Evolutionary conservation across 208 protist species (phyloP), one percentile per base, ranked within the genome.

Genomic region (Leishmania major): DNA sequence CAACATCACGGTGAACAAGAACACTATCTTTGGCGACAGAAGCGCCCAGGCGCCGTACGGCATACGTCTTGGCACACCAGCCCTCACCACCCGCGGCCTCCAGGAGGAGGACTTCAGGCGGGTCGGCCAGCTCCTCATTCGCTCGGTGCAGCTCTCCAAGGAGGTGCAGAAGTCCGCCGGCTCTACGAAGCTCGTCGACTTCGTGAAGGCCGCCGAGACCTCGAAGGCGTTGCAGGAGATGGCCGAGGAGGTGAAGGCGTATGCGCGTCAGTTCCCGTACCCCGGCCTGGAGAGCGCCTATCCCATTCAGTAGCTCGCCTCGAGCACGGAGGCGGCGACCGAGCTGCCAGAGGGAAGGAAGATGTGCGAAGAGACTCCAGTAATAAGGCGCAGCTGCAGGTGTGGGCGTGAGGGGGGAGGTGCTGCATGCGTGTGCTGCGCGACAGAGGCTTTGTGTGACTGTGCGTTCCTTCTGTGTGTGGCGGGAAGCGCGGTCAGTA

Each of bases 1-100:
- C 13, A 83, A 87, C 78, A 99, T 99, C 84, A 98, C 98, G 17
- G 84, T 94, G 11, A 99, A 99, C 94, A 99, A 99, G 90, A 99
- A 99, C 90, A 94, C 98, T 15, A 96, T 99, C 73, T 89, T 92
- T 31, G 98, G 98, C 59, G 99, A 99, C 82, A 96, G 91, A 72
- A 96, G 84, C 75, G 98, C 98, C 1, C 76, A 99, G 64, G 88
- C 89, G n/a, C 98, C 99, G 22, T 92, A 95, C 64, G 99, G 98
- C 51, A 91, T 99, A 37, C 97, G 99, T 73, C 84, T 99, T 11
- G 99, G 99, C 78, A 97, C 98, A 37, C 95, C 97, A 28, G 98
- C 98, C 11, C 88, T 99, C 45, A 99, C 99, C 7, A 96, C 98
- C 31, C 96, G 99, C 59, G 98, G 98, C 40, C 88, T 99, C 77